Evolutionary conservation across 805 yeast species (phyloP).

Genomic region (Lipomyces lipofer): DNA sequence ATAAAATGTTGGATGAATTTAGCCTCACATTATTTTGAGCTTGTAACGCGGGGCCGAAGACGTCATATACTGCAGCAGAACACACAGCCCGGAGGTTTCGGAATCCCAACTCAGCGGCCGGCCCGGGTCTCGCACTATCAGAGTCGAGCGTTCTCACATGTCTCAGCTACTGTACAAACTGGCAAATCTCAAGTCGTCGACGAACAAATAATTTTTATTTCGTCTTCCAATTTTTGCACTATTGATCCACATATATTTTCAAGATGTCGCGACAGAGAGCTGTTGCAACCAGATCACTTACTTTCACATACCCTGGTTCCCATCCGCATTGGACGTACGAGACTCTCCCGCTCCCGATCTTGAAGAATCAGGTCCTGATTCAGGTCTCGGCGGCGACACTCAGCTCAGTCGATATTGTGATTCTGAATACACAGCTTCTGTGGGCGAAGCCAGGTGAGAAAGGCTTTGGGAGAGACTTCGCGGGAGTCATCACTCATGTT

Average conservation of each 20-base stretch:
- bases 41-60: no score
- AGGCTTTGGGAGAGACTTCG: conserved; percentile 71
- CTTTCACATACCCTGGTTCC: conserved; percentile 26
- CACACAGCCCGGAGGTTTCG: no score
- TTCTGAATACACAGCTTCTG: conserved; percentile 53
- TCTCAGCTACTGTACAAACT: no score
- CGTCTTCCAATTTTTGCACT: background rate
- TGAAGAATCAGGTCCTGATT: conserved; percentile 52
- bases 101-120: no score
- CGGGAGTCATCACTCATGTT: conserved; percentile 58
- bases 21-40: no score
- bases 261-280: conserved; percentile 11
- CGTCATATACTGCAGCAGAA: no score
- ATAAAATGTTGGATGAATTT: no score
- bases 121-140: no score
- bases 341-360: conserved; percentile 49
- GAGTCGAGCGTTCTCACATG: no score
- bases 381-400: conserved; percentile 60
- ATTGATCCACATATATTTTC: background rate
- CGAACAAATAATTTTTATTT: no score
- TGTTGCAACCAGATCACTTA: conserved; percentile 25
- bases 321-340: conserved; percentile 27
- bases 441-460: conserved; percentile 50
- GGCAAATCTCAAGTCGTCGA: no score
- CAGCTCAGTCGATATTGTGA: conserved; percentile 65